phyloP scores from a whole-genome alignment of 2,329 filamentous ascomycete genomes.

The Colletotrichum nymphaeae region DNA sequence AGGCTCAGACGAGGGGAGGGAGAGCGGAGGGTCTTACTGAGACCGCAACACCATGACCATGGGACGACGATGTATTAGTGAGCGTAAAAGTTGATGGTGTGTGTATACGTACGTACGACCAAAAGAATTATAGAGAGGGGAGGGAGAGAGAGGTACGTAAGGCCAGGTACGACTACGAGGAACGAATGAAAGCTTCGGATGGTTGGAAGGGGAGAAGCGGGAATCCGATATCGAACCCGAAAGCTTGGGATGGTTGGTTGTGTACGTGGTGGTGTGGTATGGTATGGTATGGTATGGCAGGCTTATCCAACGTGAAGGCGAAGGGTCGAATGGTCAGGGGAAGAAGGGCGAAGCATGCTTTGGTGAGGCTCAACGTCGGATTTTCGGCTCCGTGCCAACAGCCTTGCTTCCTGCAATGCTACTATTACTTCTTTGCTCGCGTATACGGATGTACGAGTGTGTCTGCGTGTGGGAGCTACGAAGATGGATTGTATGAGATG shows the following conservation, averaged over 20 bases:
- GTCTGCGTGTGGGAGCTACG: background rate
- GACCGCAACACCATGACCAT: background rate
- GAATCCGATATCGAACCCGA: slow-evolving; percentile 25
- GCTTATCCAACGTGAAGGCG: background rate
- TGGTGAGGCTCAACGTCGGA: background rate
- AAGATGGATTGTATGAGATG: background rate
- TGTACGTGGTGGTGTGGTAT: background rate
- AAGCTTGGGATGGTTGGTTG: slow-evolving; percentile 18
- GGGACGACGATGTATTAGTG: background rate
- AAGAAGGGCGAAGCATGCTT: background rate
- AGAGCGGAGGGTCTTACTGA: background rate
- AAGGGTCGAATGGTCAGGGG: background rate
- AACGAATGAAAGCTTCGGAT: background rate
- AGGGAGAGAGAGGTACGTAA: too few species aligned
- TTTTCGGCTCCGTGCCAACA: background rate
- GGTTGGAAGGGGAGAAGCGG: background rate
- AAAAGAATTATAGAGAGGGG: too few species aligned
- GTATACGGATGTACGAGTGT: background rate
- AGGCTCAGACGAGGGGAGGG: background rate
- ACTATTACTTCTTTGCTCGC: background rate
- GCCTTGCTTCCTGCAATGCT: background rate
- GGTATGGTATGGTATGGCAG: background rate
- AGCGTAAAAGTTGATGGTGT: background rate
- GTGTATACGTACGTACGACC: background rate
- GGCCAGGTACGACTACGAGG: background rate